Percentiles rank a stretch among this genome's conserved stretches.
These are phyloP conservation scores for Auxenochlorella pyrenoidosa DNA, from an alignment of 139 green algal species.

Conservation along the genomic window DNA sequence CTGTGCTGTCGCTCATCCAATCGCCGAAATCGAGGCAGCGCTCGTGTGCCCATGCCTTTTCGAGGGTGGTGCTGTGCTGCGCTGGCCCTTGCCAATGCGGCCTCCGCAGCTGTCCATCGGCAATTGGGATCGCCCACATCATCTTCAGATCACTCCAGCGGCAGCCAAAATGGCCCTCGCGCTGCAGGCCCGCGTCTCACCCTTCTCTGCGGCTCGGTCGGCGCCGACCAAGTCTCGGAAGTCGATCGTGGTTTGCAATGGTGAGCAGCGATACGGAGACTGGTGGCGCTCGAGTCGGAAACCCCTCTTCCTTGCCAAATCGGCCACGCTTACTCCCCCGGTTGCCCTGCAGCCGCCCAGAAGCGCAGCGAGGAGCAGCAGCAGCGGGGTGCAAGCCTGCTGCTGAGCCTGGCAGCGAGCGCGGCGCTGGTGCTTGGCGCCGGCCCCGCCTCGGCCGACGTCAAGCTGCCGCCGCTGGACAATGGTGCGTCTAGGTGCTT, in stretches of 20 bases:
- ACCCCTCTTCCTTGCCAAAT: not conserved
- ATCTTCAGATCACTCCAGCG: not conserved
- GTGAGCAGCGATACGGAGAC: not conserved
- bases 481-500: constrained; percentile 35
- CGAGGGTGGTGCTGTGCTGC: too few relatives aligned
- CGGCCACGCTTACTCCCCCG: not conserved
- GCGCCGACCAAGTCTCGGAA: not conserved
- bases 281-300: not conserved
- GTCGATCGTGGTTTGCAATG: not conserved
- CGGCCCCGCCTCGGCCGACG: constrained; percentile 58
- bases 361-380: not conserved
- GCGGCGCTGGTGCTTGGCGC: constrained; percentile 24
- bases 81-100: too few relatives aligned
- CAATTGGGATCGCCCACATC: too few relatives aligned
- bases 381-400: not conserved
- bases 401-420: constrained; percentile 29
- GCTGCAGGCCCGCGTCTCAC: not conserved
- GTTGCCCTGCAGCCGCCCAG: not conserved
- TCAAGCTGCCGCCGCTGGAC: constrained; percentile 78
- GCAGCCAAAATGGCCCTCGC: not conserved
- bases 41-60: too few relatives aligned
- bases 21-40: too few relatives aligned
- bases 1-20: too few relatives aligned
- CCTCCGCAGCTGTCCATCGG: too few relatives aligned
- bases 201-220: not conserved